Percentiles rank a stretch among this genome's conserved stretches.
These are phyloP conservation scores for Backusella australiensis DNA, from an alignment of 192 early-diverging fungal genomes.

Conservation along the genomic window DNA sequence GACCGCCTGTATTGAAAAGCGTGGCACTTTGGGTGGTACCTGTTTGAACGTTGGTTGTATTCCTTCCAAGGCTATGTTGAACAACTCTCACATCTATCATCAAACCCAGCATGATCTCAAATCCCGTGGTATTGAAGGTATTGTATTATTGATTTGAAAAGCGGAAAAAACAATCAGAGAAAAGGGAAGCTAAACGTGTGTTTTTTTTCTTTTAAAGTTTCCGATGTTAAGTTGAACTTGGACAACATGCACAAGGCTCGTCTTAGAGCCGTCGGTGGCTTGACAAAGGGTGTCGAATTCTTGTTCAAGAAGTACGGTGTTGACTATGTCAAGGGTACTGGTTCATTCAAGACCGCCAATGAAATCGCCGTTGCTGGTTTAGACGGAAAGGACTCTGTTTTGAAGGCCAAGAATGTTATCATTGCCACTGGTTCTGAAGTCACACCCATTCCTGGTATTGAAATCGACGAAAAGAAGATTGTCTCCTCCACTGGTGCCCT, in stretches of 20 bases:
- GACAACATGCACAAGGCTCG: slow-evolving; percentile 88
- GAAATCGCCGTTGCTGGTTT: slow-evolving; percentile 80
- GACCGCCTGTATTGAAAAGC: slow-evolving; percentile 96
- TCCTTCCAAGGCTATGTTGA: slow-evolving; percentile 97
- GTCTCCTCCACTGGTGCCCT: slow-evolving; percentile 98
- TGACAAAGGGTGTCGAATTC: slow-evolving; percentile 91
- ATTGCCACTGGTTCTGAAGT: slow-evolving; percentile 99
- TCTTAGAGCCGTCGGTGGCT: slow-evolving; percentile 78
- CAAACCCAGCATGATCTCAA: slow-evolving; percentile 88
- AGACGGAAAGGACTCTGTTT: slow-evolving; percentile 63
- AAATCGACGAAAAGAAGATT: slow-evolving; percentile 92
- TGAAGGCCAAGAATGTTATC: slow-evolving; percentile 95
- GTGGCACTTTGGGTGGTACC: slow-evolving; percentile 93
- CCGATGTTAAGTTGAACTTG: slow-evolving; percentile 83
- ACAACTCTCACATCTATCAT: slow-evolving; percentile 99
- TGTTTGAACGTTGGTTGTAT: slow-evolving; percentile 99
- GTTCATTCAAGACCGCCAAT: slow-evolving; percentile 73
- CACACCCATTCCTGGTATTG: slow-evolving; percentile 90
- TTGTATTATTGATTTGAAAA: not conserved
- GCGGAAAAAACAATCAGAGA: not conserved
- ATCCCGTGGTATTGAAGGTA: slow-evolving; percentile 84
- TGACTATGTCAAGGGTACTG: slow-evolving; percentile 93
- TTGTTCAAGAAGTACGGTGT: slow-evolving; percentile 99
- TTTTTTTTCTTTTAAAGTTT: slow-evolving; percentile 36
- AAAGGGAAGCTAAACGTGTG: not conserved